Conservation (phyloP, 140 eudicot genomes). For the Senecio squalidus region DNA sequence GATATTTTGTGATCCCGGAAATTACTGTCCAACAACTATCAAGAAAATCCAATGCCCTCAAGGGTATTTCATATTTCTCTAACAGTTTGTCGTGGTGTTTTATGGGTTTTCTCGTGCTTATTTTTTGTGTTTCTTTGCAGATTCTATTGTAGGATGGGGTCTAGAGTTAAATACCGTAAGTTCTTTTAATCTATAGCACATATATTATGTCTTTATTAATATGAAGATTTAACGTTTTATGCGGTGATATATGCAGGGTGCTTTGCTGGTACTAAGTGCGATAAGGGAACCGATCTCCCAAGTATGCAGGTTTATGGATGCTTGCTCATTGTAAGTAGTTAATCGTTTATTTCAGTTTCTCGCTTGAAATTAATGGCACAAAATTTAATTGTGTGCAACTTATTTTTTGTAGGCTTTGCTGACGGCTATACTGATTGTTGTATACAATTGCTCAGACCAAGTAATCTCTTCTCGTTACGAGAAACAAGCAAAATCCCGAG, state of each 20-base stretch:
- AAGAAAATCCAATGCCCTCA: conserved; percentile 44
- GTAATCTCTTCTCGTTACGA: conserved; percentile 69
- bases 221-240: conserved; percentile 5
- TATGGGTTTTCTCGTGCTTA: conserved; percentile 5
- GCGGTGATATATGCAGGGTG: conserved; percentile 50
- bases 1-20: conserved; percentile 76
- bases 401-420: conserved; percentile 49
- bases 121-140: conserved; percentile 39
- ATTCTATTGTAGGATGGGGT: conserved; percentile 78
- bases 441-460: conserved; percentile 92
- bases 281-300: conserved; percentile 63
- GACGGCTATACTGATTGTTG: conserved; percentile 61
- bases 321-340: conserved; percentile 73
- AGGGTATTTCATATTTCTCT: conserved; percentile 44
- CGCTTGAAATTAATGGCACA: background rate
- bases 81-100: conserved; percentile 10
- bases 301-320: conserved; percentile 72
- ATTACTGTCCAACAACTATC: conserved; percentile 82
- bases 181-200: background rate
- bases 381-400: conserved; percentile 10
- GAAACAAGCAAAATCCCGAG: conserved; percentile 84
- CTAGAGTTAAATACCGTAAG: conserved; percentile 58
- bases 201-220: too few relatives aligned
- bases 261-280: conserved; percentile 66
- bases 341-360: background rate